phyloP scores from a whole-genome alignment of 352 stramenopile genomes.

The Peronospora destructor region DNA sequence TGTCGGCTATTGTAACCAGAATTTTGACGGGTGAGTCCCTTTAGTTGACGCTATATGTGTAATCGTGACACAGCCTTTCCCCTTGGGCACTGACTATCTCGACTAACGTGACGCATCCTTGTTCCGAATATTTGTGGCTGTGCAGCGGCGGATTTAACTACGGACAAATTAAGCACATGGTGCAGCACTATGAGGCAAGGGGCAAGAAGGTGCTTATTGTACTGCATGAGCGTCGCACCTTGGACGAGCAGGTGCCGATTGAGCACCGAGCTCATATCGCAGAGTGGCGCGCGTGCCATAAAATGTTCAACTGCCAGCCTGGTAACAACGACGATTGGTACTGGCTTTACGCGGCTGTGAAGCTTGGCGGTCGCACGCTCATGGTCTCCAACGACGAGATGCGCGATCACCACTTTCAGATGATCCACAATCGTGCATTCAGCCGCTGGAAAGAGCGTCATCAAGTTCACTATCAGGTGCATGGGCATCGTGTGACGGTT shows the following conservation, averaged over 20 bases:
- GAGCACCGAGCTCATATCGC: constrained; percentile 67
- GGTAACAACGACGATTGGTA: constrained; percentile 99
- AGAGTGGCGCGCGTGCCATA: constrained; percentile 54
- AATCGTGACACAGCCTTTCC: constrained; percentile 21
- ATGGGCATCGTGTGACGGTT: constrained; percentile 35
- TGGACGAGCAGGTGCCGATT: constrained; percentile 76
- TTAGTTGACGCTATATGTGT: constrained; percentile 6
- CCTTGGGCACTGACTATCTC: neutral
- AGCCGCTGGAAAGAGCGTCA: constrained; percentile 95
- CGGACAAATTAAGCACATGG: constrained; percentile 91
- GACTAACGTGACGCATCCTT: constrained; percentile 15
- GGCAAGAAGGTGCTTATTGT: constrained; percentile 90
- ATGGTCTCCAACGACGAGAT: constrained; percentile 99
- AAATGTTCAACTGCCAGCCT: constrained; percentile 89
- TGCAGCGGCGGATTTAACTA: constrained; percentile 90
- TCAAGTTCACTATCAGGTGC: constrained; percentile 89
- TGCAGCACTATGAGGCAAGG: constrained; percentile 85
- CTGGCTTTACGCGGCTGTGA: constrained; percentile 95
- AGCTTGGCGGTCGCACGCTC: constrained; percentile 67
- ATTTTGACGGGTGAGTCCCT: constrained; percentile 81
- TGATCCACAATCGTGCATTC: constrained; percentile 94
- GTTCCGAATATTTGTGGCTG: constrained; percentile 5
- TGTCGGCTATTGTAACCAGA: constrained; percentile 96
- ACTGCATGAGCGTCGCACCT: constrained; percentile 93
- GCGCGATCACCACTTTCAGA: constrained; percentile 99